These are phyloP conservation scores for Crataegus laevigata DNA, from an alignment of 306 rosid species.

Conservation along the genomic window DNA sequence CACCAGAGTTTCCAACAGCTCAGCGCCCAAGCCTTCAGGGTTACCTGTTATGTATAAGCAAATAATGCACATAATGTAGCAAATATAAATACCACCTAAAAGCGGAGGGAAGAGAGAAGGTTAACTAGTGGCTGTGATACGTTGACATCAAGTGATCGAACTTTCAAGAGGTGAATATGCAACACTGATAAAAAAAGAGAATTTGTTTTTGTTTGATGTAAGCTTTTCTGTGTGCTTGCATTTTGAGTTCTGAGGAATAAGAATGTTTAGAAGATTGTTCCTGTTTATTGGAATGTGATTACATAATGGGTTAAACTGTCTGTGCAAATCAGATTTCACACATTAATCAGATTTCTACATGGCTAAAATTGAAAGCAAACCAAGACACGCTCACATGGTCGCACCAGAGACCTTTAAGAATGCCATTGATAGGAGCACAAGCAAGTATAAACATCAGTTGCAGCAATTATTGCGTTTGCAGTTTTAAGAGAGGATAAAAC, in stretches of 20 bases:
- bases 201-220: not conserved
- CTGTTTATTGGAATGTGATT: not conserved
- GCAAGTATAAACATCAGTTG: not conserved
- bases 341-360: not conserved
- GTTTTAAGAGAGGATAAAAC: not conserved
- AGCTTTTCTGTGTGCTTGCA: not conserved
- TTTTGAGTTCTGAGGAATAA: not conserved
- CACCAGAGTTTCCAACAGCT: slow-evolving; percentile 92
- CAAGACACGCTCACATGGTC: not conserved
- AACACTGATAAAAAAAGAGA: not conserved
- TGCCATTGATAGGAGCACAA: not conserved
- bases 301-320: not conserved
- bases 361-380: not conserved
- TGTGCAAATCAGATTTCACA: not conserved
- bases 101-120: not conserved
- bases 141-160: not conserved
- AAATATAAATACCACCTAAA: not conserved
- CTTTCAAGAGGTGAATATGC: not conserved
- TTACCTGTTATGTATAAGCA: slow-evolving; percentile 50
- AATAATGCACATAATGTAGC: slow-evolving; percentile 16
- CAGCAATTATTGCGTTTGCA: not conserved
- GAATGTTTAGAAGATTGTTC: not conserved
- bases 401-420: not conserved
- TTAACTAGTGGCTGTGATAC: not conserved
- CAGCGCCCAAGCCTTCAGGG: slow-evolving; percentile 86